Evolutionary conservation across 768 basidiomycete genomes (phyloP).

Genomic region (Steccherinum ochraceum): DNA sequence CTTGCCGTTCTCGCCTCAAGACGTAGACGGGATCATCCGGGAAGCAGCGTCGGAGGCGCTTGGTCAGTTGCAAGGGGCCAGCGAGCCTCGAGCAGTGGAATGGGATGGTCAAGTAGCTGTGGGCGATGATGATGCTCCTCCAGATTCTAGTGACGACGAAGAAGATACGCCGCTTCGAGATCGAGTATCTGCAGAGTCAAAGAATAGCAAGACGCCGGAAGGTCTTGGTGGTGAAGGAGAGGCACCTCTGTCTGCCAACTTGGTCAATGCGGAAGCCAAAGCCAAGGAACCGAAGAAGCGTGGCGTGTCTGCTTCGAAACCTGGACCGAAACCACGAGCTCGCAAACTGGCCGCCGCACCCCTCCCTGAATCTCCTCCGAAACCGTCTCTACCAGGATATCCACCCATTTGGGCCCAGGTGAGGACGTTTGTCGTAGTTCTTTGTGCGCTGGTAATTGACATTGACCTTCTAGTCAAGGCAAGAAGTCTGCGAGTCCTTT

Average conservation of each 20-base stretch:
- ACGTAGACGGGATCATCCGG: constrained; percentile 11
- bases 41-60: constrained; percentile 8
- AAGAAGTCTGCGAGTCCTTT: constrained; percentile 79
- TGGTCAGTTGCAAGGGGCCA: background rate
- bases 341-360: background rate
- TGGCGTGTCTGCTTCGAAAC: too few species aligned
- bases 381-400: constrained; percentile 10
- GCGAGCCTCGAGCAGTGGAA: background rate
- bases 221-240: too few species aligned
- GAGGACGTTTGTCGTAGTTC: constrained; percentile 6
- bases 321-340: too few species aligned
- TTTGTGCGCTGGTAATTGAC: background rate
- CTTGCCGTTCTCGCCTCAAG: background rate
- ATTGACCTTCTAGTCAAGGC: constrained; percentile 52
- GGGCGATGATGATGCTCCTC: background rate
- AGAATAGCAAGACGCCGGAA: too few species aligned
- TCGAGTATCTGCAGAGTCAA: background rate
- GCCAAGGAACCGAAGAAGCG: too few species aligned
- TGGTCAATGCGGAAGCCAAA: background rate
- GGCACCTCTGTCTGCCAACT: background rate
- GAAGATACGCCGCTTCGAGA: background rate
- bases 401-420: constrained; percentile 44
- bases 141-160: constrained; percentile 14
- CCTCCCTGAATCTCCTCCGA: constrained; percentile 1
- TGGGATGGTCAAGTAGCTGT: constrained; percentile 5